These are phyloP conservation scores for Parmelia sp. DNA, from an alignment of 495 filamentous ascomycete species.

Conservation along the genomic window DNA sequence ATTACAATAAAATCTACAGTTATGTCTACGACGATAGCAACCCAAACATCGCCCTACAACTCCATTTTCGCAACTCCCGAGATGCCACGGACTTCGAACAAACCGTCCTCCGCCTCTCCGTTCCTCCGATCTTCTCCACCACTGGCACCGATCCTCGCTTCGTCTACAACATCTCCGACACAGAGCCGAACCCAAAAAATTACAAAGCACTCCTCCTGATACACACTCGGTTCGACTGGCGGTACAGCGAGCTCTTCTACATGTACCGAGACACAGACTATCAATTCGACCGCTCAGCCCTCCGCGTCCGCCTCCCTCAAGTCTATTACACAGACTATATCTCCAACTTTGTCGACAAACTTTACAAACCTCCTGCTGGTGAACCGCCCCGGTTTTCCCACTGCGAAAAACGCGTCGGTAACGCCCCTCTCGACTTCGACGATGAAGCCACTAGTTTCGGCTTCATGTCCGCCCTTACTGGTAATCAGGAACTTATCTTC, in stretches of 20 bases:
- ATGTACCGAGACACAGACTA: constrained; percentile 36
- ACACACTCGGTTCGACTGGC: constrained; percentile 31
- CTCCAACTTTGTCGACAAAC: constrained; percentile 35
- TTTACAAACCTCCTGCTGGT: constrained; percentile 29
- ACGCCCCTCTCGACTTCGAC: constrained; percentile 30
- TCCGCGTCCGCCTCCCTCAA: constrained; percentile 31
- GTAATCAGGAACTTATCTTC: constrained; percentile 32
- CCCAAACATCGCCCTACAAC: constrained; percentile 33
- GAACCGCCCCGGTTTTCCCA: constrained; percentile 33
- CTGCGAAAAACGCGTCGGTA: constrained; percentile 32
- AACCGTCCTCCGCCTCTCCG: constrained; percentile 28
- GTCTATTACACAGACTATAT: constrained; percentile 37
- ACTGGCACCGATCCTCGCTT: constrained; percentile 28
- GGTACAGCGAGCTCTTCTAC: constrained; percentile 33
- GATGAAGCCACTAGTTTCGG: constrained; percentile 24
- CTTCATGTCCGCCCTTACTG: constrained; percentile 35
- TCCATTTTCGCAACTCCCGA: constrained; percentile 31
- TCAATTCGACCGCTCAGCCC: constrained; percentile 27
- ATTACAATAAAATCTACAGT: constrained; percentile 33
- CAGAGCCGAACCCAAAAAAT: constrained; percentile 32
- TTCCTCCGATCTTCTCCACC: constrained; percentile 27
- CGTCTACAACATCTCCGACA: constrained; percentile 35
- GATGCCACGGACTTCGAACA: constrained; percentile 34
- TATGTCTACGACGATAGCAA: constrained; percentile 37
- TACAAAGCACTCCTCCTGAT: constrained; percentile 35